These are phyloP conservation scores for Apiosordaria backusii DNA, from an alignment of 495 filamentous ascomycete species.

Conservation along the genomic window DNA sequence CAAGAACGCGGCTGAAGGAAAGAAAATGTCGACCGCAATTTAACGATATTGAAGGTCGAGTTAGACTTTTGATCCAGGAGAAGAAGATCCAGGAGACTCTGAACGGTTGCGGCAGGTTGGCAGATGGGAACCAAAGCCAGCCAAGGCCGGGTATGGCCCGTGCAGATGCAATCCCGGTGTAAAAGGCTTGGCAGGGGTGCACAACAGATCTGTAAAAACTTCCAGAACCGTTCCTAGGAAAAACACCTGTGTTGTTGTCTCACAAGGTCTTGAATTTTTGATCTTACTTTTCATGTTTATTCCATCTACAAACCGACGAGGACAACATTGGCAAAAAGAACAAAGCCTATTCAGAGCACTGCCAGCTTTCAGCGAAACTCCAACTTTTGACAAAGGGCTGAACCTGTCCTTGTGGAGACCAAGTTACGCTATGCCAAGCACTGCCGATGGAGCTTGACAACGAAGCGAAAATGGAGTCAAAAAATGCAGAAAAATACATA, in stretches of 20 bases:
- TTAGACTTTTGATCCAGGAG: neutral
- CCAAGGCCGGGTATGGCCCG: constrained; percentile 2
- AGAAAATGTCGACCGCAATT: neutral
- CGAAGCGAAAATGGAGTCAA: neutral
- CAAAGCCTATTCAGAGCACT: neutral
- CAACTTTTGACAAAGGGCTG: neutral
- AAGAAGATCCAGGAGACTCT: neutral
- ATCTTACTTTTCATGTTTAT: neutral
- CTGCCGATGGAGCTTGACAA: neutral
- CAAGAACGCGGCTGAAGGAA: neutral
- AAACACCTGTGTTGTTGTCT: neutral
- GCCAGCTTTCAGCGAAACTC: neutral
- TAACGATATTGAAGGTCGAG: constrained; percentile 1
- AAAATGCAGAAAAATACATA: neutral
- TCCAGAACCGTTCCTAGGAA: neutral
- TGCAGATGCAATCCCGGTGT: neutral
- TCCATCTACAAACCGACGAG: neutral
- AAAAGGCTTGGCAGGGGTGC: neutral
- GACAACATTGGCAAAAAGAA: neutral
- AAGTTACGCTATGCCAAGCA: neutral
- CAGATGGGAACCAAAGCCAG: neutral
- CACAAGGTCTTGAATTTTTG: neutral
- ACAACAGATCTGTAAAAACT: neutral
- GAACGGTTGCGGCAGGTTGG: neutral
- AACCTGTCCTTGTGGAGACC: neutral